Percentiles rank a stretch among this genome's conserved stretches.
Conservation (phyloP, 331 rosid species). For the Malus hybrid region DNA sequence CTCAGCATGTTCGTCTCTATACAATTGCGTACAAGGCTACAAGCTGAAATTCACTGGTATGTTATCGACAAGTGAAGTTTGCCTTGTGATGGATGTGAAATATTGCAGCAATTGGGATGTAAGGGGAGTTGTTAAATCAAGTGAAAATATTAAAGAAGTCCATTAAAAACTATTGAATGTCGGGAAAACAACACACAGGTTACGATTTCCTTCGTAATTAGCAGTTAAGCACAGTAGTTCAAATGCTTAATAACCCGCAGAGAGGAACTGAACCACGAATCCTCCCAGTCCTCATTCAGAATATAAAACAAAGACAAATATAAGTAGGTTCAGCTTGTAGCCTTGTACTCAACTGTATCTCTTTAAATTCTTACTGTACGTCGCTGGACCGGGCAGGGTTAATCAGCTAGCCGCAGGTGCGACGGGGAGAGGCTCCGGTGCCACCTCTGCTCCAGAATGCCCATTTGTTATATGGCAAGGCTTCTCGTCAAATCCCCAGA, state of each 20-base stretch:
- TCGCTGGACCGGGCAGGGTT: not conserved
- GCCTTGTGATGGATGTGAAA: not conserved
- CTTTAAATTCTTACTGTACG: not conserved
- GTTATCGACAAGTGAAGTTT: not conserved
- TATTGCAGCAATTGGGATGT: not conserved
- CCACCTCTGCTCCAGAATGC: conserved; percentile 41
- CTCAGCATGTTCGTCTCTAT: too few species aligned
- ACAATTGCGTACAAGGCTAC: too few species aligned
- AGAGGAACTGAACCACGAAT: not conserved
- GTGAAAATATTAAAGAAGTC: not conserved
- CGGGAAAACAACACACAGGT: not conserved
- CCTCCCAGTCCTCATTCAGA: not conserved
- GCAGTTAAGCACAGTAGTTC: not conserved
- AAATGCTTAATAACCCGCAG: not conserved
- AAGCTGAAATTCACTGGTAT: not conserved
- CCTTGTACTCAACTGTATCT: not conserved
- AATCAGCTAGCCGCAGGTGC: not conserved
- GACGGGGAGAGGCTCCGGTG: conserved; percentile 33
- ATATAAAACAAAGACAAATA: not conserved
- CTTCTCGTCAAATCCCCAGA: conserved; percentile 64
- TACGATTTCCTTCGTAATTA: not conserved
- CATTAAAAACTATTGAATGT: not conserved
- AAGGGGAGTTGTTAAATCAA: not conserved
- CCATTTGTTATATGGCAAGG: conserved; percentile 29
- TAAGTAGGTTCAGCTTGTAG: not conserved